Conservation (phyloP, 192 early-diverging fungal genomes). For the Paraglomus brasilianum region DNA sequence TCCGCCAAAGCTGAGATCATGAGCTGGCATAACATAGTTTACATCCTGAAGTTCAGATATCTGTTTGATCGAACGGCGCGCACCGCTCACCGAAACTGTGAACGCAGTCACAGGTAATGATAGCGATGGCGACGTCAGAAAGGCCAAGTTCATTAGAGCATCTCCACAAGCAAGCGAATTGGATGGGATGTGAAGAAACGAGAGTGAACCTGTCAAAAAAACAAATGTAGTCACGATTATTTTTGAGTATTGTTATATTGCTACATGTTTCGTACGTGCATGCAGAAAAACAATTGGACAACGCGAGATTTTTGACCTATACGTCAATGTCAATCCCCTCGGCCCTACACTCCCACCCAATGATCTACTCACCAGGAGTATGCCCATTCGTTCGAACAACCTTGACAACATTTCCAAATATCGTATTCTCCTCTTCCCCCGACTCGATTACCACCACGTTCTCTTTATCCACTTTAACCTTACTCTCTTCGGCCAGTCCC, state of each 20-base stretch:
- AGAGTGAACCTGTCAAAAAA: constrained; percentile 35
- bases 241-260: too few species aligned
- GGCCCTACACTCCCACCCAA: background rate
- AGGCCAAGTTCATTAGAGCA: constrained; percentile 39
- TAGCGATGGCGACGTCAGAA: constrained; percentile 24
- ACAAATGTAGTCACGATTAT: too few species aligned
- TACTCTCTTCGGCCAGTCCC: constrained; percentile 35
- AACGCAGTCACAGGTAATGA: constrained; percentile 35
- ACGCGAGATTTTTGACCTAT: too few species aligned
- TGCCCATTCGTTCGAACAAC: constrained; percentile 37
- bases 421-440: constrained; percentile 37
- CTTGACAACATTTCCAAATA: constrained; percentile 42
- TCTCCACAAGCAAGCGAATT: constrained; percentile 41
- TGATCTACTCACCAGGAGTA: constrained; percentile 35
- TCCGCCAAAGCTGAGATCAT: constrained; percentile 36
- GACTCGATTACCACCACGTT: constrained; percentile 24
- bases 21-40: constrained; percentile 40
- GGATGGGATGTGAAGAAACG: constrained; percentile 38
- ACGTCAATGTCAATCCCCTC: too few species aligned
- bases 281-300: too few species aligned
- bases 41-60: constrained; percentile 33
- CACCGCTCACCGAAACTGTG: constrained; percentile 33
- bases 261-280: too few species aligned
- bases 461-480: constrained; percentile 32
- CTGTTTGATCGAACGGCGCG: constrained; percentile 37